Evolutionary conservation across 768 basidiomycete species (phyloP), one percentile per base, ranked within the genome.

Genomic region (Pleurotus tuoliensis): DNA sequence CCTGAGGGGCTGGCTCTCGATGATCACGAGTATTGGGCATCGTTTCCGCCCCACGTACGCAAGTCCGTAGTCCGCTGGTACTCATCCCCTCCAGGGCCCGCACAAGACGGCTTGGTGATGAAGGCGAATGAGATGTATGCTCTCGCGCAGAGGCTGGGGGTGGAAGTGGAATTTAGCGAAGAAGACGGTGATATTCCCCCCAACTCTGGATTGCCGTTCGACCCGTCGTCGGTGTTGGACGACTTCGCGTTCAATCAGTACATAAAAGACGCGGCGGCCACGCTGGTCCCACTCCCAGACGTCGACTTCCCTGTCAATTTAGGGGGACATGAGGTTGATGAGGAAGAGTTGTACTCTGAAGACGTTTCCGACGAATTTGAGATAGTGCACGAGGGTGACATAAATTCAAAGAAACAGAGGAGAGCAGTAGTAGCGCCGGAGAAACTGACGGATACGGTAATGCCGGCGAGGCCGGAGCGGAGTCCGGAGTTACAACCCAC

Each of bases 401-500:
- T 20, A 3, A 20, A 15, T 39, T 8, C 50, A 13, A 37, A 51
- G n/a, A 37, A 51, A 39, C 7, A 34, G 50, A 51, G 39, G 50
- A 37, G 39, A 37, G 4, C 34, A 18, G 34, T 18, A 24, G 22
- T 8, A 11, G 51, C 27, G 5, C 39, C 51, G 51, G 51, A 8
- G 39, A 5, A 15, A 24, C 12, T 38, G 16, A 53, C 51, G 18
- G 43, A 53, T 40, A n/a, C 39, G 51, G 51, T 24, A 41, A 27
- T 11, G 9, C 8, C 39, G 20, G 4, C 51, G 51, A 3, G 25
- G 51, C 37, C 39, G 51, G 51, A 53, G 51, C 51, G 51, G 51
- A 53, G 51, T 40, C 37, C 51, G 39, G 51, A 53, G 27, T 41
- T 39, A 53, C 34, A 24, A 40, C 51, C 51, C 51, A 53, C 51